These are phyloP conservation scores for Tetrapisispora arboricola DNA, from an alignment of 805 yeast species.

Conservation along the genomic window DNA sequence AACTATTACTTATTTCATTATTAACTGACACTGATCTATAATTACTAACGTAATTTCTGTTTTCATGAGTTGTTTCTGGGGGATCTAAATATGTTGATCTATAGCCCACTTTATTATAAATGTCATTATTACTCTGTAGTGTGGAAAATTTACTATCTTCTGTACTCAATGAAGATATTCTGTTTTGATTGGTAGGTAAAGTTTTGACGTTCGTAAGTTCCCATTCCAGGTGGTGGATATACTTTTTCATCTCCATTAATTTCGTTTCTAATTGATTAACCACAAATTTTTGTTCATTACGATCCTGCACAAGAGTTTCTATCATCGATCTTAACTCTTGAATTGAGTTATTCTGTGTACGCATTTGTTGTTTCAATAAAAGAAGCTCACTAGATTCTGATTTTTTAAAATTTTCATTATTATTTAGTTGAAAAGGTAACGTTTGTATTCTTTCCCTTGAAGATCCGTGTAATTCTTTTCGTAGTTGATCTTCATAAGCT, in stretches of 20 bases:
- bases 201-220: conserved; percentile 2
- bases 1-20: not conserved
- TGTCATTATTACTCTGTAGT: not conserved
- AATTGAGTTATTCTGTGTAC: conserved; percentile 11
- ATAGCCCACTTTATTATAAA: not conserved
- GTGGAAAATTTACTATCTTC: not conserved
- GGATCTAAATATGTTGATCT: not conserved
- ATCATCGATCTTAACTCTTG: conserved; percentile 17
- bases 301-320: conserved; percentile 10
- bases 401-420: not conserved
- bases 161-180: not conserved
- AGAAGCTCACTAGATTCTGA: conserved; percentile 3
- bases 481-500: conserved; percentile 4
- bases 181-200: not conserved
- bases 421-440: not conserved
- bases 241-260: conserved; percentile 10
- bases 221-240: conserved; percentile 8
- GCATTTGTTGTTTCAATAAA: conserved; percentile 10
- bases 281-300: conserved; percentile 10
- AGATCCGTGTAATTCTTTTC: conserved; percentile 5
- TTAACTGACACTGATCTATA: not conserved
- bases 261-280: conserved; percentile 11
- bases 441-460: not conserved
- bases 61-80: not conserved
- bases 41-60: not conserved